Conservation (phyloP, 2,329 filamentous ascomycete genomes). For the Diplocarpon mali region DNA sequence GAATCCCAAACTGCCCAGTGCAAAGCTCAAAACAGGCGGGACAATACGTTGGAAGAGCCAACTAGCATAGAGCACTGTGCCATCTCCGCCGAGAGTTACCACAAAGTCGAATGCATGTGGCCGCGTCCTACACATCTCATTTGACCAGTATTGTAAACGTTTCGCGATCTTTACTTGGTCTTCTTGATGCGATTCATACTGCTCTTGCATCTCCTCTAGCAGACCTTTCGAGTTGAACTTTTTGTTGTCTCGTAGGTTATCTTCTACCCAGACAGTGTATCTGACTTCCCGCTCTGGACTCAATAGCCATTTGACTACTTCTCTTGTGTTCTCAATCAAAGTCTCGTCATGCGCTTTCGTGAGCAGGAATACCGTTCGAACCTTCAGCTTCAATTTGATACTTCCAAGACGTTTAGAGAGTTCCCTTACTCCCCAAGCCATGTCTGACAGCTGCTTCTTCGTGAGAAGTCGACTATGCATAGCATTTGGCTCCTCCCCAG, state of each 20-base stretch:
- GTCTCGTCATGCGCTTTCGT: conserved; percentile 86
- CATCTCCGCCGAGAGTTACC: conserved; percentile 84
- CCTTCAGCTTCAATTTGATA: conserved; percentile 70
- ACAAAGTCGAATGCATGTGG: conserved; percentile 92
- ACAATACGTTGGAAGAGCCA: conserved; percentile 96
- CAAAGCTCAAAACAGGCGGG: conserved; percentile 84
- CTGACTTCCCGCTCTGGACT: conserved; percentile 51
- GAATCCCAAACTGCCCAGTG: conserved; percentile 85
- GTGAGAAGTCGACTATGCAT: conserved; percentile 65
- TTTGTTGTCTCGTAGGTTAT: conserved; percentile 58
- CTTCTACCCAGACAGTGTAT: conserved; percentile 78
- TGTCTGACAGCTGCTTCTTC: conserved; percentile 89
- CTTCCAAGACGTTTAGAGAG: conserved; percentile 76
- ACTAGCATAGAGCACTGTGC: conserved; percentile 91
- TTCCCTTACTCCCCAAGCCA: conserved; percentile 92
- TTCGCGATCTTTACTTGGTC: conserved; percentile 13
- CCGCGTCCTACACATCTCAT: conserved; percentile 61
- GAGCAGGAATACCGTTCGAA: conserved; percentile 74
- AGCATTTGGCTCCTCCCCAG: conserved; percentile 12
- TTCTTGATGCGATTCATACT: conserved; percentile 31
- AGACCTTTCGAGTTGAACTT: conserved; percentile 65
- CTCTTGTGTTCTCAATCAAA: conserved; percentile 65
- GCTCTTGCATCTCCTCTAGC: conserved; percentile 44
- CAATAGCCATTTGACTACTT: conserved; percentile 72
- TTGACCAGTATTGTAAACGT: conserved; percentile 72